Evolutionary conservation across 208 protist species (phyloP), one percentile per base, ranked within the genome.

Genomic region (Blechomonas ayalai): DNA sequence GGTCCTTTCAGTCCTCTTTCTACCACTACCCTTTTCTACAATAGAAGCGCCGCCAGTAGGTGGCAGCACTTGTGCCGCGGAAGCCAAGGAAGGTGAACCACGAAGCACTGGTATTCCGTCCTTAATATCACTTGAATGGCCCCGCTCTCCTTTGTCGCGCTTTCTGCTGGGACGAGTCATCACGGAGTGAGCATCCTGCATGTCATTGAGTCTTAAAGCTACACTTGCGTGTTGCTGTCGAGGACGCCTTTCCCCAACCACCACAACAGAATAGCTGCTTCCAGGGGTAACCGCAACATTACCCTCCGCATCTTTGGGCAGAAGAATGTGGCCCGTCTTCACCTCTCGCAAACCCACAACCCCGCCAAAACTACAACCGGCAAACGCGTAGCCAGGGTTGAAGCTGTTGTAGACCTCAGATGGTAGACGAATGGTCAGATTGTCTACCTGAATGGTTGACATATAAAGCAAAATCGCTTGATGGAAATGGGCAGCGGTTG

Each of bases 341-440:
- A 59, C 42, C 22, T 90, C 76, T 0, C 62, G 61, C 6, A 90
- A 60, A 1, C 59, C 77, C 40, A 86, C 33, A 5, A 46, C 49
- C 8, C 59, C 66, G 10, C 38, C 47, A 19, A 24, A 6, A 16
- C 32, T 15, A 6, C 7, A 38, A 9, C 52, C 49, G n/a, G 72
- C 65, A 52, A 90, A 90, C 4, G 77, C 73, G 51, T 66, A 75
- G 23, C 37, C 53, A 0, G 77, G 82, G 60, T 86, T 90, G 59
- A 90, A 87, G 24, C 56, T 52, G 37, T 82, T 90, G 39, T 62
- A 57, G 10, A 47, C 24, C 12, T 83, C 67, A 0, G 77, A 90
- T 6, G 61, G 59, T 5, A 90, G 76, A 7, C 70, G 67, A 13
- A 90, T 62, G 3, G 53, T 52, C 7, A 86, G 52, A 34, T 69